Conservation (phyloP, 1,284 basidiomycete genomes). For the Takashimella tepidaria region DNA sequence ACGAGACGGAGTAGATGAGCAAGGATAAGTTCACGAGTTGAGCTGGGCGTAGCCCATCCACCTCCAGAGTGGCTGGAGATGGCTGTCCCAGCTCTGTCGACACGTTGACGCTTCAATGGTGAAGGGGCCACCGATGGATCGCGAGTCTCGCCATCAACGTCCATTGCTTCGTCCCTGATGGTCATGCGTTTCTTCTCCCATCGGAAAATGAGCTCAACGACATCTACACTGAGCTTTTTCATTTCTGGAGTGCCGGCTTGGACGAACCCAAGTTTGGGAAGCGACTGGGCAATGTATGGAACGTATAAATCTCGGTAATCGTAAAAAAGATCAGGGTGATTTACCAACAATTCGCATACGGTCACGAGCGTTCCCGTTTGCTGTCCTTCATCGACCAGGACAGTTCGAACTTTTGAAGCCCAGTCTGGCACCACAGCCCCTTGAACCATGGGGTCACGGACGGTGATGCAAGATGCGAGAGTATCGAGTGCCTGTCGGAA, state of each 20-base stretch:
- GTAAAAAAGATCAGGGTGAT: conserved; percentile 89
- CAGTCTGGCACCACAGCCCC: conserved; percentile 63
- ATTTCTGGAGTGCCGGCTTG: conserved; percentile 72
- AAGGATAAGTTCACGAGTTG: conserved; percentile 81
- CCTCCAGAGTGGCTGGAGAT: conserved; percentile 44
- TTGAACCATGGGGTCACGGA: conserved; percentile 53
- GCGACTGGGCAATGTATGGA: conserved; percentile 88
- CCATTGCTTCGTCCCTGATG: conserved; percentile 49
- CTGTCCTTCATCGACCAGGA: conserved; percentile 85
- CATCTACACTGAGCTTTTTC: conserved; percentile 72
- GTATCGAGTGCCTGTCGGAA: conserved; percentile 86
- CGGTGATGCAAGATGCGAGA: conserved; percentile 76
- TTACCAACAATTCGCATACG: conserved; percentile 88
- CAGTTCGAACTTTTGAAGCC: conserved; percentile 81
- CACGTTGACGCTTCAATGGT: conserved; percentile 48
- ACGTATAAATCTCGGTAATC: conserved; percentile 89
- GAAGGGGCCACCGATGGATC: conserved; percentile 25
- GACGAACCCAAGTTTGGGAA: conserved; percentile 80
- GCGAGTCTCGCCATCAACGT: conserved; percentile 38
- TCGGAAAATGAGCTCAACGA: conserved; percentile 76
- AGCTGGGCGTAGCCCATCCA: conserved; percentile 69
- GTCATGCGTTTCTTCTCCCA: conserved; percentile 66
- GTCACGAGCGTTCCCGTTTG: conserved; percentile 75
- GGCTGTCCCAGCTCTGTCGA: conserved; percentile 50
- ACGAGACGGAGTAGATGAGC: conserved; percentile 87